phyloP scores from a whole-genome alignment of 2,329 filamentous ascomycete genomes.

The Cladophialophora exuberans region DNA sequence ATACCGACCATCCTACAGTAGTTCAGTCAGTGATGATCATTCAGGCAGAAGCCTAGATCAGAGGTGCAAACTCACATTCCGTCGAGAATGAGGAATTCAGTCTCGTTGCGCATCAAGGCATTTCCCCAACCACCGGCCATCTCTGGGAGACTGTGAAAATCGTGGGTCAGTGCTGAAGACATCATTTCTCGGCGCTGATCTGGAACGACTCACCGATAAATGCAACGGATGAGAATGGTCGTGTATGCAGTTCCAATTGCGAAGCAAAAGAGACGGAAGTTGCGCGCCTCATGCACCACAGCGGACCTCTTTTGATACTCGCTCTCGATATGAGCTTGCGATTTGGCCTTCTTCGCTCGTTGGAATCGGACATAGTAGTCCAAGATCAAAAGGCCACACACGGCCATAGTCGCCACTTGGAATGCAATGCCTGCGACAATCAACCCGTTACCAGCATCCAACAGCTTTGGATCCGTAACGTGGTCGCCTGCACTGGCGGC shows the following conservation, averaged over 20 bases:
- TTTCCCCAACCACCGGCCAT: constrained; percentile 56
- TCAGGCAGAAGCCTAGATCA: background rate
- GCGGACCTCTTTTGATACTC: constrained; percentile 32
- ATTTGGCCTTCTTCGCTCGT: constrained; percentile 34
- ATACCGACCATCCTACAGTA: constrained; percentile 50
- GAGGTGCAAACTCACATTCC: constrained; percentile 45
- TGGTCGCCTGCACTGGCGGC: constrained; percentile 50
- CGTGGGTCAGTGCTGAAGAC: constrained; percentile 15
- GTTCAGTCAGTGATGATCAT: constrained; percentile 18
- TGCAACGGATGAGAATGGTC: constrained; percentile 47
- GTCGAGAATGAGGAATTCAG: constrained; percentile 52
- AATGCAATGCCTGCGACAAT: constrained; percentile 63
- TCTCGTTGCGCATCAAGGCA: constrained; percentile 50
- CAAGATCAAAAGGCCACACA: constrained; percentile 40
- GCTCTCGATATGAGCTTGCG: constrained; percentile 35
- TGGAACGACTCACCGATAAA: constrained; percentile 43
- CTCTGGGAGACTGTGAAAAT: constrained; percentile 47
- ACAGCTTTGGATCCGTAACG: constrained; percentile 37
- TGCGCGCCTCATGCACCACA: constrained; percentile 25
- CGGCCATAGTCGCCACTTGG: constrained; percentile 57
- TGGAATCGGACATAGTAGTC: constrained; percentile 49
- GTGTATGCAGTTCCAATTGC: constrained; percentile 40
- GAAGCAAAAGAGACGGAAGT: constrained; percentile 30
- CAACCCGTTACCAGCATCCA: constrained; percentile 56
- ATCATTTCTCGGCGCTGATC: too few species aligned